phyloP scores from a whole-genome alignment of 768 basidiomycete genomes.

The Lactarius evosmus region DNA sequence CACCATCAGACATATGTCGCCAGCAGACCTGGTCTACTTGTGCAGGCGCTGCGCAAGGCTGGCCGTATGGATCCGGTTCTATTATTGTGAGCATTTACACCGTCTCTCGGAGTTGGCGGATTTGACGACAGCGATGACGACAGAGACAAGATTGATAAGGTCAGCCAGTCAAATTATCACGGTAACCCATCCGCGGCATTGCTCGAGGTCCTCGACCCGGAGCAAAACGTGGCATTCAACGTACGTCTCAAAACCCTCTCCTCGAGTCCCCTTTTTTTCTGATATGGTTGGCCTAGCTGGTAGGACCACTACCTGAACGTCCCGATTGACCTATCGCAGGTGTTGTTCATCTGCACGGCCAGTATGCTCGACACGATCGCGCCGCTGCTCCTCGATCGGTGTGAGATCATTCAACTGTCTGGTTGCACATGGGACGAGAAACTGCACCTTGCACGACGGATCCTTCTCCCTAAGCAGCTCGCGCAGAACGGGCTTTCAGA shows the following conservation, averaged over 20 bases:
- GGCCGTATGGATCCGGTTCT: constrained; percentile 79
- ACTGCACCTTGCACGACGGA: constrained; percentile 80
- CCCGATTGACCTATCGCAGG: constrained; percentile 82
- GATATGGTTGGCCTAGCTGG: constrained; percentile 10
- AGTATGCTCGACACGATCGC: constrained; percentile 89
- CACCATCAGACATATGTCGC: constrained; percentile 89
- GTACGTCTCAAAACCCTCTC: constrained; percentile 38
- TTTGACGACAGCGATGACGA: background rate
- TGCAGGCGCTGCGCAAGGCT: constrained; percentile 82
- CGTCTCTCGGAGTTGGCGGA: background rate
- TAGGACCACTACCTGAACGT: constrained; percentile 92
- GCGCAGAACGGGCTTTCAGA: constrained; percentile 67
- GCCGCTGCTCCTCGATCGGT: constrained; percentile 82
- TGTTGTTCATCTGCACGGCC: constrained; percentile 90
- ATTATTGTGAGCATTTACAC: constrained; percentile 46
- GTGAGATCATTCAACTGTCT: constrained; percentile 80
- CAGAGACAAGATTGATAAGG: constrained; percentile 88
- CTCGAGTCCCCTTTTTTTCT: background rate
- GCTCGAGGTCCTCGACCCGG: constrained; percentile 90
- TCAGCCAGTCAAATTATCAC: constrained; percentile 82
- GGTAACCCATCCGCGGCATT: constrained; percentile 90
- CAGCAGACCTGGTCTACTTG: constrained; percentile 78
- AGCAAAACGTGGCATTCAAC: constrained; percentile 84
- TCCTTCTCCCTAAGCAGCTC: constrained; percentile 88
- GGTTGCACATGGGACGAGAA: constrained; percentile 92